Percentiles rank a stretch among this genome's conserved stretches.
phyloP scores from a whole-genome alignment of 257 asterid genomes.

The Eustoma russellianum region DNA sequence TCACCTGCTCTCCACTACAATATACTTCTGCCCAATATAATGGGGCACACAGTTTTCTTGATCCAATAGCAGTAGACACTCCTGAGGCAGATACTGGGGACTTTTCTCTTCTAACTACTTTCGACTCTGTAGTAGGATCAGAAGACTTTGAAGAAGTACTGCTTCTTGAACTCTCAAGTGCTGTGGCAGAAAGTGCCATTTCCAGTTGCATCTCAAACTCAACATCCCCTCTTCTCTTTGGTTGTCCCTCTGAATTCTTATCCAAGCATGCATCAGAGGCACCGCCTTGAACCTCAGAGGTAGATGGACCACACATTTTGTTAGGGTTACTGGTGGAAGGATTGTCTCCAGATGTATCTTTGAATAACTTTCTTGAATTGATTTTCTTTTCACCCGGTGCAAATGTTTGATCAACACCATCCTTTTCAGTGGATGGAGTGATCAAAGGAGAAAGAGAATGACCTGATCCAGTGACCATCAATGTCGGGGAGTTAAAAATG shows the following conservation, averaged over 20 bases:
- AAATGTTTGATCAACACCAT: slow-evolving; percentile 18
- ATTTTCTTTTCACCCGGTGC: slow-evolving; percentile 15
- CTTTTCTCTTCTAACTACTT: slow-evolving; percentile 41
- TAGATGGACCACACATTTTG: slow-evolving; percentile 22
- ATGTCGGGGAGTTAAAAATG: slow-evolving; percentile 70
- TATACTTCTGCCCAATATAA: slow-evolving; percentile 95
- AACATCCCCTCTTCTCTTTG: slow-evolving; percentile 79
- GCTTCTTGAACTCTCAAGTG: slow-evolving; percentile 32
- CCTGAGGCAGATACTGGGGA: slow-evolving; percentile 38
- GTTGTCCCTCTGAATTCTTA: slow-evolving; percentile 19
- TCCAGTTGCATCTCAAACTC: slow-evolving; percentile 89
- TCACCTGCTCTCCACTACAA: slow-evolving; percentile 73
- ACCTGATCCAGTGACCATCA: slow-evolving; percentile 76
- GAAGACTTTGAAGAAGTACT: slow-evolving; percentile 26
- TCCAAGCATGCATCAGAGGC: slow-evolving; percentile 27
- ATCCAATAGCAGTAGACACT: slow-evolving; percentile 84
- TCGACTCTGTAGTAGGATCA: slow-evolving; percentile 36
- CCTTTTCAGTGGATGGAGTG: slow-evolving; percentile 25
- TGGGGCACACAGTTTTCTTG: slow-evolving; percentile 87
- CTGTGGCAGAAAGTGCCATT: slow-evolving; percentile 83
- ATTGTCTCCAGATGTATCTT: slow-evolving; percentile 13
- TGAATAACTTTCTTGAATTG: slow-evolving; percentile 24
- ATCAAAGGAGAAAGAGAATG: slow-evolving; percentile 25
- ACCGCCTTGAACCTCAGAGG: slow-evolving; percentile 27
- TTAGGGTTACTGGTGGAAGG: slow-evolving; percentile 20